Base-by-base conservation (phyloP, 2,329 filamentous ascomycete species). In the Fusarium oxysporum region DNA sequence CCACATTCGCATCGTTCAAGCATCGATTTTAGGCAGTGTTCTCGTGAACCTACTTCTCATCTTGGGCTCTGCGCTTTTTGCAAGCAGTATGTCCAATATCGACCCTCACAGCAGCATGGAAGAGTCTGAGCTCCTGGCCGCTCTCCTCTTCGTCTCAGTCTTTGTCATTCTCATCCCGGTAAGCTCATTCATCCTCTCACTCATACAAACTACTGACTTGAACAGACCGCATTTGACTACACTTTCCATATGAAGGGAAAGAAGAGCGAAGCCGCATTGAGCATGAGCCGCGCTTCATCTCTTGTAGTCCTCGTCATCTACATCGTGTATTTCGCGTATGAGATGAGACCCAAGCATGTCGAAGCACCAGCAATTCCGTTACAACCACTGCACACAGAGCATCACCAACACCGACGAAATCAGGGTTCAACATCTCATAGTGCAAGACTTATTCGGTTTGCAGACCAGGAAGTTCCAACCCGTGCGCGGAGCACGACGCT, bases 261-360 rank as follows among this genome's bases (percentile, higher is more conserved):
- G n/a, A 91, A 91, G 8, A 88, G 92, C 64, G 81, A 78, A 5
- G 86, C 89, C 47, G 92, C 92, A 0, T 81, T 96, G 47, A 88
- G 92, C 77, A 91, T 96, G 77, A 95, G 92, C 80, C 90, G 93
- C 56, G 92, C 92, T 60, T 94, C 93, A 3, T 93, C 92, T 77
- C 87, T 96, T 45, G 90, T 95, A 47, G 86, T 95, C 3, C 84
- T 96, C 3, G 79, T 93, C 33, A 90, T 94, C 21, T 96, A 96
- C 78, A 87, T 85, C 25, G 87, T 91, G 58, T 96, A 95, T 74
- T 88, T 96, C 9, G 83, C 92, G 71, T 94, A 95, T 81, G 93
- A 95, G 81, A 87, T 96, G 55, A 92, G 91, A 75, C 90, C 92
- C 2, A 92, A 40, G 28, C 45, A 62, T 4, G 85, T 87, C 41